phyloP scores from a whole-genome alignment of 495 filamentous ascomycete genomes.

The Barbatosphaeria neglecta region DNA sequence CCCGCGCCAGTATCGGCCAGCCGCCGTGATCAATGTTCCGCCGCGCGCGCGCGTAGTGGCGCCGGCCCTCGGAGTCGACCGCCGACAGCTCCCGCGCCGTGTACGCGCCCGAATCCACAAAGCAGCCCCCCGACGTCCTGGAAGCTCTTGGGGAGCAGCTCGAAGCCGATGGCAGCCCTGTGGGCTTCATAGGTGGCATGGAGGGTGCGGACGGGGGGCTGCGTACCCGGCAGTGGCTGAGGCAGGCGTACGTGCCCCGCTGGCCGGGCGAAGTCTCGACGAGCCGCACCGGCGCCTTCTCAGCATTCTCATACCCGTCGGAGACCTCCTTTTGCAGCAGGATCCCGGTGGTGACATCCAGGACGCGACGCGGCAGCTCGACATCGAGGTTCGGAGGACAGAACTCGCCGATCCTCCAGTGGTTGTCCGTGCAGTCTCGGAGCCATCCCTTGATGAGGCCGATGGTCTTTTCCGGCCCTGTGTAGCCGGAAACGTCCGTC shows the following conservation, averaged over 20 bases:
- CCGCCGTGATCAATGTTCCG: not conserved
- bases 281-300: not conserved
- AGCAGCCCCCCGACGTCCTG: slow-evolving; percentile 2
- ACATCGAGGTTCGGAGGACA: not conserved
- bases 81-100: not conserved
- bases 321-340: not conserved
- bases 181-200: slow-evolving; percentile 1
- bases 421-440: not conserved
- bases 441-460: not conserved
- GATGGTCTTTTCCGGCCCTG: not conserved
- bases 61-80: not conserved
- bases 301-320: too few species aligned
- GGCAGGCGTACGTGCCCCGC: not conserved
- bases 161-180: slow-evolving; percentile 8
- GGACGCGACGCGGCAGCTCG: not conserved
- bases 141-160: slow-evolving; percentile 6
- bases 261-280: not conserved
- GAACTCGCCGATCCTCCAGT: not conserved
- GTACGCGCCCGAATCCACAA: not conserved
- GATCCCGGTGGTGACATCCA: not conserved
- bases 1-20: slow-evolving; percentile 5
- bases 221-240: slow-evolving; percentile 1
- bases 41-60: not conserved
- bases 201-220: not conserved
- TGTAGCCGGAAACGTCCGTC: not conserved